Conservation (phyloP, 176 grass and related monocot genomes). For the Thinopyrum elongatum region DNA sequence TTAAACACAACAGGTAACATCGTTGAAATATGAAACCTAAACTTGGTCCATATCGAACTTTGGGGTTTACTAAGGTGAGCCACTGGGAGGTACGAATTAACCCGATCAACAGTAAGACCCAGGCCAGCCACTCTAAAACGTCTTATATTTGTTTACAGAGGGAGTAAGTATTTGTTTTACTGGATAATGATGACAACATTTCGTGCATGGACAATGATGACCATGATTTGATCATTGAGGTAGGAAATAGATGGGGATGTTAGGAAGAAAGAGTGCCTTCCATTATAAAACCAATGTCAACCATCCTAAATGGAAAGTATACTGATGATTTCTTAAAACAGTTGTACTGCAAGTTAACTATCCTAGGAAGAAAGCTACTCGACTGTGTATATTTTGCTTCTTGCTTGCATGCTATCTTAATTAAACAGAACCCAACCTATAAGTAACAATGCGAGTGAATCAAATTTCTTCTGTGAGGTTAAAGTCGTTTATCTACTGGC, state of each 20-base stretch:
- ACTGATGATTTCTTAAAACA: background rate
- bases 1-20: slow-evolving; percentile 8
- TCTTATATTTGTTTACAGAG: too few relatives aligned
- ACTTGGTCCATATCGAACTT: background rate
- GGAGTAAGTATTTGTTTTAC: background rate
- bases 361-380: background rate
- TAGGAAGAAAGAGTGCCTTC: background rate
- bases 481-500: background rate
- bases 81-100: background rate
- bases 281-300: background rate
- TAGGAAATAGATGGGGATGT: background rate
- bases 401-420: background rate
- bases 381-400: background rate
- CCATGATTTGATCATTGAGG: background rate
- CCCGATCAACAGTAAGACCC: background rate
- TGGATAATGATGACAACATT: background rate
- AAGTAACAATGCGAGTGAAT: background rate
- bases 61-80: background rate
- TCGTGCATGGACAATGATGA: background rate
- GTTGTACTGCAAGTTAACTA: background rate
- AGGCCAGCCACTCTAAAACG: background rate
- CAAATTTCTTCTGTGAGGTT: background rate
- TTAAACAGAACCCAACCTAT: background rate
- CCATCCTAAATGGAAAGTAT: background rate
- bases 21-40: background rate